Percentiles rank a stretch among this genome's conserved stretches.
phyloP scores from a whole-genome alignment of 2,329 filamentous ascomycete genomes.

The Pseudogymnoascus sp. region DNA sequence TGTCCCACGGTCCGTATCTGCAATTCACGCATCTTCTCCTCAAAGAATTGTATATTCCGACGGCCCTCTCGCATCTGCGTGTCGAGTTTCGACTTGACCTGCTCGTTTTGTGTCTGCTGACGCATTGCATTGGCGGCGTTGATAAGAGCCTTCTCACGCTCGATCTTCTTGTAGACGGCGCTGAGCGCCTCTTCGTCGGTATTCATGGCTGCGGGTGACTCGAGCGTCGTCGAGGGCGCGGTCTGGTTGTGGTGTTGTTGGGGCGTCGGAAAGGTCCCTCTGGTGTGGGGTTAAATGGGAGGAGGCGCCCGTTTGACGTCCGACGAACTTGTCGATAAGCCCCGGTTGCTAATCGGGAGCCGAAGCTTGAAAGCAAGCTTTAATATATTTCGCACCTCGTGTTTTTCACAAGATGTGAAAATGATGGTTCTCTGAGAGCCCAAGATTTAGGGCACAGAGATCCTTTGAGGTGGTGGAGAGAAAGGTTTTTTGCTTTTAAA shows the following conservation, averaged over 20 bases:
- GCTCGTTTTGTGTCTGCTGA: conserved; percentile 88
- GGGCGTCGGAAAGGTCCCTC: conserved; percentile 3
- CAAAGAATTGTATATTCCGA: conserved; percentile 90
- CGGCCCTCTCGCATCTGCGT: conserved; percentile 89
- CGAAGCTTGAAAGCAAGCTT: conserved; percentile 6
- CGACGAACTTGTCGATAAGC: conserved; percentile 8
- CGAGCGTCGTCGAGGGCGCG: conserved; percentile 6
- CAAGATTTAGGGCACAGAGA: neutral
- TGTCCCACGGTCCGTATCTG: conserved; percentile 70
- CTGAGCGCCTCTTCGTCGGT: conserved; percentile 58
- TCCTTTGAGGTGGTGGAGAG: neutral
- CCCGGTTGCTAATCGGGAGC: conserved; percentile 1
- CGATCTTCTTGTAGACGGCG: conserved; percentile 93
- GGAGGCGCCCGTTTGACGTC: conserved; percentile 4
- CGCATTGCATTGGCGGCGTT: conserved; percentile 91
- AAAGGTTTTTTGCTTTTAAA: neutral
- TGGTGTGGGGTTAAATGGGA: conserved; percentile 6
- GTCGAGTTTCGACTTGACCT: conserved; percentile 82
- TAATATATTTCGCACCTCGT: neutral
- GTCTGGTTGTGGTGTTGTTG: neutral
- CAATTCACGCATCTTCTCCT: conserved; percentile 82
- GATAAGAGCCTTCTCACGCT: conserved; percentile 92
- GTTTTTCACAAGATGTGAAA: neutral
- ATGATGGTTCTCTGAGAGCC: neutral
- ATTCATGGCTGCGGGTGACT: conserved; percentile 39